These are phyloP conservation scores for Coemansia sp. DNA, from an alignment of 192 early-diverging fungal species.

Conservation along the genomic window DNA sequence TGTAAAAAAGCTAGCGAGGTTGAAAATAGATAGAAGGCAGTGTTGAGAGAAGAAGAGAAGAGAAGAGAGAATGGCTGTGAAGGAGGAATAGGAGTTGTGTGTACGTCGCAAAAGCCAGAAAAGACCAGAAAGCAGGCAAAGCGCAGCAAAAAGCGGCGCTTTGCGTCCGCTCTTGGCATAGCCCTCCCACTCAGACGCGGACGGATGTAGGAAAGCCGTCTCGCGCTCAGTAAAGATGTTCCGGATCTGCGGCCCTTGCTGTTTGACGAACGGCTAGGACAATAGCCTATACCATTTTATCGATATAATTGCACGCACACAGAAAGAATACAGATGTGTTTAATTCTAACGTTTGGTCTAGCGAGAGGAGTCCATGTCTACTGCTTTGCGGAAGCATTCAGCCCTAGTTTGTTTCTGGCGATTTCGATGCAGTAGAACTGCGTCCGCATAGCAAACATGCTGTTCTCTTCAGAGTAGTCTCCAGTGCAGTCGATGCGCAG, in stretches of 20 bases:
- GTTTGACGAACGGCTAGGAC: background rate
- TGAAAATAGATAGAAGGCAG: background rate
- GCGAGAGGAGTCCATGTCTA: background rate
- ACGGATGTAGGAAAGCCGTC: too few species aligned
- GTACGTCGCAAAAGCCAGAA: background rate
- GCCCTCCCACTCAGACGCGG: too few species aligned
- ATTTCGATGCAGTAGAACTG: slow-evolving; percentile 94
- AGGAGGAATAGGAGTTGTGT: background rate
- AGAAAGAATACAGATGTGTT: too few species aligned
- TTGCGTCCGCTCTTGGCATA: too few species aligned
- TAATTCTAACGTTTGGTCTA: background rate
- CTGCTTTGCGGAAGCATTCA: slow-evolving; percentile 55
- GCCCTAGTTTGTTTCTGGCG: slow-evolving; percentile 81
- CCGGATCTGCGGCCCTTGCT: too few species aligned
- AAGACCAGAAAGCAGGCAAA: background rate
- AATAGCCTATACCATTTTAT: too few species aligned
- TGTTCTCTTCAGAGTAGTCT: slow-evolving; percentile 84
- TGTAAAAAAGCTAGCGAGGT: background rate
- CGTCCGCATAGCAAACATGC: slow-evolving; percentile 82
- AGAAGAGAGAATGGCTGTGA: background rate
- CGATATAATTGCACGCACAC: too few species aligned
- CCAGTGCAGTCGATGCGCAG: slow-evolving; percentile 70
- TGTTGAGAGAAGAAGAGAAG: background rate
- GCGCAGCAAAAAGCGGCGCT: background rate
- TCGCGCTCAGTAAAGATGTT: too few species aligned